Percentiles rank a stretch among this genome's conserved stretches.
Evolutionary conservation across 2,329 filamentous ascomycete genomes (phyloP).

Genomic region (Tolypocladium cylindrosporum): DNA sequence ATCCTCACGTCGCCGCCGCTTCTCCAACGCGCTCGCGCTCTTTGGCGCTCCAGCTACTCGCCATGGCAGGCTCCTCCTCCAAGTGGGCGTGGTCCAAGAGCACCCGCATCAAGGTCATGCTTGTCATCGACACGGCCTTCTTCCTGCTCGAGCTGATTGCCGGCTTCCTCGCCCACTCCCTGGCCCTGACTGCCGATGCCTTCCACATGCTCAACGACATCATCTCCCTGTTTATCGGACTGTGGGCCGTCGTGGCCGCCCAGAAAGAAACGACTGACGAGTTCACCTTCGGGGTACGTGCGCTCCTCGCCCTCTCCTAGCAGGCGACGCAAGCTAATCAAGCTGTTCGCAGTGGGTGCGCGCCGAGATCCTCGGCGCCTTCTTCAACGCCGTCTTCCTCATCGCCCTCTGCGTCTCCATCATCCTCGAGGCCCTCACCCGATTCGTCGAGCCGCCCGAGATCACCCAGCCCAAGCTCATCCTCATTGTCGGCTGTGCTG

Average conservation of each 20-base stretch:
- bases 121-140: conserved; percentile 81
- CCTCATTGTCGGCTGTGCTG: conserved; percentile 77
- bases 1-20: neutral
- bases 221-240: conserved; percentile 79
- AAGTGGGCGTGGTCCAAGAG: conserved; percentile 85
- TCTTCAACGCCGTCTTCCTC: conserved; percentile 95
- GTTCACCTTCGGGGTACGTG: conserved; percentile 89
- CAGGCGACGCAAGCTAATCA: conserved; percentile 9
- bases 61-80: conserved; percentile 19
- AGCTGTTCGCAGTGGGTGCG: conserved; percentile 68
- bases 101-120: conserved; percentile 83
- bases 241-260: conserved; percentile 91
- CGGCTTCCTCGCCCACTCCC: conserved; percentile 79
- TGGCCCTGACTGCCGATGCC: conserved; percentile 90
- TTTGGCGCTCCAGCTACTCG: conserved; percentile 1
- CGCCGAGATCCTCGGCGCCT: conserved; percentile 89
- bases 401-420: conserved; percentile 95
- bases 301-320: conserved; percentile 16
- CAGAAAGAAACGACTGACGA: conserved; percentile 77
- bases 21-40: neutral
- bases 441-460: conserved; percentile 82
- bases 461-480: conserved; percentile 80
- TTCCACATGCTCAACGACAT: conserved; percentile 99
- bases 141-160: conserved; percentile 82
- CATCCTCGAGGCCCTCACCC: conserved; percentile 86